Conservation (phyloP, 1,139 yeast genomes). For the Scheffersomyces insectosa region DNA sequence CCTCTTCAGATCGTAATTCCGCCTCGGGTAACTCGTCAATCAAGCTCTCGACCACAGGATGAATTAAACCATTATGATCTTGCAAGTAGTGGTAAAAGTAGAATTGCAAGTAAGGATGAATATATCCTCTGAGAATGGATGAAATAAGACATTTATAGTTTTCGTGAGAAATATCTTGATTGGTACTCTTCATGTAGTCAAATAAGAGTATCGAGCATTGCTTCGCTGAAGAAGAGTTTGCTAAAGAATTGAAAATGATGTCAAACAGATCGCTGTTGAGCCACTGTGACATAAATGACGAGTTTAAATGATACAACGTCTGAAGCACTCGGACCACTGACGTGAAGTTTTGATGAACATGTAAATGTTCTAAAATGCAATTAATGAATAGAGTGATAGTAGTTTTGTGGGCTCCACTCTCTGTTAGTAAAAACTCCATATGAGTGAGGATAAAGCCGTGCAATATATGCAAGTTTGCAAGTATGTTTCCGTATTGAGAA, state of each 20-base stretch:
- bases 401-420: slow-evolving; percentile 14
- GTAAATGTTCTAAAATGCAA: slow-evolving; percentile 40
- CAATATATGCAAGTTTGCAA: slow-evolving; percentile 31
- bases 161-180: background rate
- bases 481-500: slow-evolving; percentile 31
- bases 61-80: slow-evolving; percentile 15
- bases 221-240: slow-evolving; percentile 31
- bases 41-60: slow-evolving; percentile 11
- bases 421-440: slow-evolving; percentile 20
- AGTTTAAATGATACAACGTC: slow-evolving; percentile 20
- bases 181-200: slow-evolving; percentile 17
- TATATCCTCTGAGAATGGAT: slow-evolving; percentile 26
- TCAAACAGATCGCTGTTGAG: slow-evolving; percentile 32
- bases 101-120: slow-evolving; percentile 27
- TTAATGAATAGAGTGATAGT: slow-evolving; percentile 35
- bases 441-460: slow-evolving; percentile 26
- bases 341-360: slow-evolving; percentile 36
- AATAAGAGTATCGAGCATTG: slow-evolving; percentile 26
- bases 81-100: slow-evolving; percentile 26
- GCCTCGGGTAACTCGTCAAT: slow-evolving; percentile 17
- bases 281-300: slow-evolving; percentile 20
- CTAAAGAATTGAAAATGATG: slow-evolving; percentile 29
- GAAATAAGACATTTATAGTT: slow-evolving; percentile 20
- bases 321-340: slow-evolving; percentile 28
- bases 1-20: slow-evolving; percentile 9